phyloP scores from a whole-genome alignment of 345 rosid genomes.

The Brassica nigra region DNA sequence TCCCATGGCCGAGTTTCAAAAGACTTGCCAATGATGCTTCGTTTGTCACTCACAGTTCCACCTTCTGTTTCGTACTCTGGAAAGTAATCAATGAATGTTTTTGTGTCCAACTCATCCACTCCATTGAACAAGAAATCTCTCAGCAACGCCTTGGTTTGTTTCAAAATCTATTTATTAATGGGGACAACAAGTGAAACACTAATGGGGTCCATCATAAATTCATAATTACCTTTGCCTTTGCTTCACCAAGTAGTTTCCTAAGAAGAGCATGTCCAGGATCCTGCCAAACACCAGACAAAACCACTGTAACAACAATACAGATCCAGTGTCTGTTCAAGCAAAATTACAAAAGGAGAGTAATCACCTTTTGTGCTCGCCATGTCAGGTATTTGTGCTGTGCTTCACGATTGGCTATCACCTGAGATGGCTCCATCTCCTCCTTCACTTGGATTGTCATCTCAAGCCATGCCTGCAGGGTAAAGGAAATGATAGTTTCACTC shows the following conservation, averaged over 20 bases:
- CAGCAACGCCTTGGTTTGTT: constrained; percentile 60
- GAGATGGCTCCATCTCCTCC: constrained; percentile 32
- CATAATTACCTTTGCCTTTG: constrained; percentile 37
- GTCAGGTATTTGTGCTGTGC: constrained; percentile 43
- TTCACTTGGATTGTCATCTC: constrained; percentile 24
- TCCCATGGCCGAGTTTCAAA: constrained; percentile 40
- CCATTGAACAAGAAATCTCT: constrained; percentile 76
- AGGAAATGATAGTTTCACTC: neutral
- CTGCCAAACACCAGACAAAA: constrained; percentile 17
- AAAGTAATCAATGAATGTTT: constrained; percentile 82
- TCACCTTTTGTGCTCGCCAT: constrained; percentile 44
- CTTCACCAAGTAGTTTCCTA: constrained; percentile 35
- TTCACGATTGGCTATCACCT: constrained; percentile 34
- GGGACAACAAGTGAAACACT: neutral
- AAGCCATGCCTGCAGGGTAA: constrained; percentile 31
- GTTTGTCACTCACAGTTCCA: constrained; percentile 45
- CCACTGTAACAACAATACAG: neutral
- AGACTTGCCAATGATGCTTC: constrained; percentile 38
- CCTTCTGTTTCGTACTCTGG: constrained; percentile 71
- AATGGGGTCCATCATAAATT: neutral
- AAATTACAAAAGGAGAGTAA: too few species aligned
- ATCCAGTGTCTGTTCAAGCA: neutral
- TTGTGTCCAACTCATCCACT: constrained; percentile 62
- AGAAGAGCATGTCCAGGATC: constrained; percentile 45
- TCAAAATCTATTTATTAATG: neutral